Base-by-base conservation (phyloP, 306 rosid genomes). In the Carpinus fangiana region DNA sequence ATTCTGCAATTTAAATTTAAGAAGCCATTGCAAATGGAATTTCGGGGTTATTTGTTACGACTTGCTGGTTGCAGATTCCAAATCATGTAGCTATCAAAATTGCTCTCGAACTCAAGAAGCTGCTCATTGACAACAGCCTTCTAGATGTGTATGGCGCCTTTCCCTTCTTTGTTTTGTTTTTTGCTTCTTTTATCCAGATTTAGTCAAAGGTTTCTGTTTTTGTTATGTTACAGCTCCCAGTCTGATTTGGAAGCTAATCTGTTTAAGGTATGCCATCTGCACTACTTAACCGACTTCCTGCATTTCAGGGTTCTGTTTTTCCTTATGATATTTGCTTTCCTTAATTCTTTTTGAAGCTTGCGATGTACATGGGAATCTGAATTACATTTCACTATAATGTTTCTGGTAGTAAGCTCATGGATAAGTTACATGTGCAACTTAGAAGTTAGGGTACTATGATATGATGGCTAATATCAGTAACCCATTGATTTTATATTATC, bases 111-210 rank as follows among this genome's bases (percentile, higher is more conserved):
- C 90, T 95, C 65, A 95, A 95, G 97, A 95, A 95, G 93, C 85
- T 93, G 79, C 96, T 95, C 26, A 86, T 93, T 60, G 99, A 95
- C 85, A 95, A 95, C 82, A 91, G 98, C 87, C 98, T 95, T 86
- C 81, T 95, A 51, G 98, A 95, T 84, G 93, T 93, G 99, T 91
- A 91, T 82, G 96, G 45, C 53, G 36, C 66, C 38, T 78, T 70
- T 73, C 20, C 23, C 76, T 77, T 85, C 75, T 79, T 52, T 28
- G 5, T 47, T 60, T 10, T 13, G 4, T 18, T 45, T 43, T 36
- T 4, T 12, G 10, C 65, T 71, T 74, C 41, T 12, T 73, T 59
- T 76, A 66, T 73, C n/a, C 57, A 11, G 23, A 73, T 53, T 71
- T 62, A 28, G 26, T 70, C 77, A 18, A 69, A 16, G 46, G 23